Base-by-base conservation (phyloP, 768 basidiomycete genomes). In the Thelephora aurantiotincta region DNA sequence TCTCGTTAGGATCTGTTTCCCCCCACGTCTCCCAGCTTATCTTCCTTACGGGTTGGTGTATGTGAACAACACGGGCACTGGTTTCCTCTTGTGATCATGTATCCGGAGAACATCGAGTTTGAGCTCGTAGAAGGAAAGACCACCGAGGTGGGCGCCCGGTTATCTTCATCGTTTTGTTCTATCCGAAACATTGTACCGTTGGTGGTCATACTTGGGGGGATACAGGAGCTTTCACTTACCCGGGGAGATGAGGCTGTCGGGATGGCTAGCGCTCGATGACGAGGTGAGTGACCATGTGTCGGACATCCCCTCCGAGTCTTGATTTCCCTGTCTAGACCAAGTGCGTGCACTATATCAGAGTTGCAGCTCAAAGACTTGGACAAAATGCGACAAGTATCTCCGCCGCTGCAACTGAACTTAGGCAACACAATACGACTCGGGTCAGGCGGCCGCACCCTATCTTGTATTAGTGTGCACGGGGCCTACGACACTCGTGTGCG, bases 251-350 rank as follows among this genome's bases (percentile, higher is more conserved):
- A 46, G 49, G 5, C 46, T 63, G 14, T 58, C 60, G 9, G 63
- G 63, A 50, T 65, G 61, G 63, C 51, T 58, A 47, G 47, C 46
- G 11, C 55, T 63, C 6, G 59, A 63, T 34, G 60, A 63, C n/a
- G 47, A 58, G 52, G 63, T 61, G 18, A 14, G 52, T 44, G 13
- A 19, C 20, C 19, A 35, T 48, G 6, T 3, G 13, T 19, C 11
- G n/a, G 16, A 2, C 11, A 16, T 18, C 35, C 6, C 9, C 4
- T 43, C 20, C 33, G 14, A 22, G 16, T n/a, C n/a, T n/a, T 35
- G 13, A 30, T n/a, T 14, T 12, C 20, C 18, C 34, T 38, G 36
- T 14, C 14, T 18, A 60, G 59, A 53, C 55, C 11, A 60, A 60
- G 43, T 4, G 23, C n/a, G 44, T 23, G 5, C 56, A 58, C 36